Evolutionary conservation across 768 basidiomycete species (phyloP), one percentile per base, ranked within the genome.

Genomic region (Serendipita sp.): DNA sequence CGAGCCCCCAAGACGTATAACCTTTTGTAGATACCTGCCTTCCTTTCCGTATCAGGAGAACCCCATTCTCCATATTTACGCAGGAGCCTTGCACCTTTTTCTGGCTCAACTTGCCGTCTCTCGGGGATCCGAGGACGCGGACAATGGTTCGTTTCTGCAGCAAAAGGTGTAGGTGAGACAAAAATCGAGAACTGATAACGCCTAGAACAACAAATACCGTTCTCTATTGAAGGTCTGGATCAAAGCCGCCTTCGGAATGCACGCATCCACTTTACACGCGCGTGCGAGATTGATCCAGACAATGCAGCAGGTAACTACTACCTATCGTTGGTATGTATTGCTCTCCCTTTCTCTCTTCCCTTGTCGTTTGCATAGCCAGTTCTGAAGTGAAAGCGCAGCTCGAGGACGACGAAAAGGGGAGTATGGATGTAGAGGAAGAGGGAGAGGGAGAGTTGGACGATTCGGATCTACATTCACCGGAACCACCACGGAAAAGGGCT

Each of bases 11-110:
- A 24, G 58, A 50, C 50, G 58, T 64, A 61, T 5, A 50, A 62
- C 41, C 30, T 38, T 42, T 28, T 63, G 44, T 65, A 91, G 91
- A 26, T 94, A 89, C 70, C 78, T 95, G 3, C 88, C 90, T 1
- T 86, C 89, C 2, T 86, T 88, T 70, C 93, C 93, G 1, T 95
- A 84, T 74, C 85, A 84, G 69, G 86, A 90, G 66, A 88, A 90
- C 66, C 79, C 86, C 1, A 74, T 83, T 4, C 75, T 95, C 30
- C 89, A 95, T 68, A 76, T 83, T 16, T 93, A 94, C 65, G 90
- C 92, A 2, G 92, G 89, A 1, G 72, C 94, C 61, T 74, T 89
- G 13, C 80, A 78, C 28, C 74, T 92, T 64, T 75, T 70, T 58
- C 66, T 74, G 28, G 71, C 74, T 24, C 71, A 73, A 63, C 70